Percentiles rank a stretch among this genome's conserved stretches.
Evolutionary conservation across 768 basidiomycete species (phyloP).

Genomic region (Rhodotorula graminis): DNA sequence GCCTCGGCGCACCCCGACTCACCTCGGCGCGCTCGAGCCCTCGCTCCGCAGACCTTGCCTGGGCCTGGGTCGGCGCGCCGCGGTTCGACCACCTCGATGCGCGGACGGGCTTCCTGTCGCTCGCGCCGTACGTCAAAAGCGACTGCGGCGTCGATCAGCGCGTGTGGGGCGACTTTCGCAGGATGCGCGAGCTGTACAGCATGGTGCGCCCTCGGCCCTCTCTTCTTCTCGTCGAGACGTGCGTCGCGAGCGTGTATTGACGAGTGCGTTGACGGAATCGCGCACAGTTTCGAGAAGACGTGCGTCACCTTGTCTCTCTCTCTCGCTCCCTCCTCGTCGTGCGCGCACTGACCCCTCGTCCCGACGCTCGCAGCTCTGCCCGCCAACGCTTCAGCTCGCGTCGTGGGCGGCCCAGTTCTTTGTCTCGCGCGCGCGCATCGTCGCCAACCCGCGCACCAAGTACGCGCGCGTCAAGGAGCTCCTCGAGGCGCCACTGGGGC

Average conservation of each 20-base stretch:
- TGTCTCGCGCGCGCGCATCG: constrained; percentile 43
- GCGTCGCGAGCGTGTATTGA: no score
- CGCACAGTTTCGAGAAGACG: constrained; percentile 40
- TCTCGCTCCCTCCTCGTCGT: constrained; percentile 1
- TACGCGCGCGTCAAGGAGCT: constrained; percentile 39
- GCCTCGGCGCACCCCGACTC: neutral
- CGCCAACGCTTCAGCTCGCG: constrained; percentile 36
- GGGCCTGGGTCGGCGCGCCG: constrained; percentile 3
- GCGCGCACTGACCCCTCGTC: neutral
- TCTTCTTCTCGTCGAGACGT: no score
- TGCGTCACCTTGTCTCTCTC: constrained; percentile 41
- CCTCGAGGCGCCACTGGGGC: constrained; percentile 15
- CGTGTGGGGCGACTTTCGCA: constrained; percentile 39
- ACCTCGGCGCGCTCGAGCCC: no score
- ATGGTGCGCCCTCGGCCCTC: neutral
- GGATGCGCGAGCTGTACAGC: constrained; percentile 45
- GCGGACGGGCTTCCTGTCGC: constrained; percentile 3
- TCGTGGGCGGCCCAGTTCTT: constrained; percentile 46
- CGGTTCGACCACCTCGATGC: constrained; percentile 10
- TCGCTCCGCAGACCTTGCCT: neutral
- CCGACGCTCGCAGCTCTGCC: constrained; percentile 26
- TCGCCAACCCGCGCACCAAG: constrained; percentile 37
- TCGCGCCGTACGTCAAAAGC: constrained; percentile 9
- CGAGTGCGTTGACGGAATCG: no score
- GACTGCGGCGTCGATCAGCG: constrained; percentile 42